Conservation (phyloP, 192 early-diverging fungal species). For the Rhizophagus clarus region DNA sequence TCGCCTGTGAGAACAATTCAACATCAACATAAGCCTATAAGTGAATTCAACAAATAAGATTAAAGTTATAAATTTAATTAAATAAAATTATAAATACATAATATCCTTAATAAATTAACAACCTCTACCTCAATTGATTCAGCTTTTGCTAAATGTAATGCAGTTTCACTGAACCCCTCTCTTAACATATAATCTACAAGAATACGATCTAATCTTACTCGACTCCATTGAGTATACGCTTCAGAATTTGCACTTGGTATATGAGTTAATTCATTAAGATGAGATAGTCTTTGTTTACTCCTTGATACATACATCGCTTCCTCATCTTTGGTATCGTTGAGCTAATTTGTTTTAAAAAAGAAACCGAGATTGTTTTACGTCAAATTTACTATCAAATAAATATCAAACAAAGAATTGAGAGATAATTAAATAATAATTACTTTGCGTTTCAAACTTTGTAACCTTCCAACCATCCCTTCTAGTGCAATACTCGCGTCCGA, state of each 20-base stretch:
- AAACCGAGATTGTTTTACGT: not conserved
- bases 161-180: constrained; percentile 78
- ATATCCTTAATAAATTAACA: not conserved
- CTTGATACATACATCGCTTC: constrained; percentile 71
- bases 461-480: constrained; percentile 66
- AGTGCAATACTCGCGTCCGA: constrained; percentile 64
- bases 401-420: not conserved
- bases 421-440: constrained; percentile 37
- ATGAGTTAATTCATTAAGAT: constrained; percentile 71
- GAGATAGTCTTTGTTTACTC: constrained; percentile 70
- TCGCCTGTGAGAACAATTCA: constrained; percentile 84
- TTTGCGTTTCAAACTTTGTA: constrained; percentile 78
- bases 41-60: not conserved
- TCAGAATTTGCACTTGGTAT: constrained; percentile 67
- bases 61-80: not conserved
- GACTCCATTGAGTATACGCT: constrained; percentile 85
- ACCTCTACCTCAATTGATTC: constrained; percentile 63
- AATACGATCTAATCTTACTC: constrained; percentile 82
- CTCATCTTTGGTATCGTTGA: constrained; percentile 75
- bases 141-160: constrained; percentile 64
- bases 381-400: not conserved
- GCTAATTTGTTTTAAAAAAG: constrained; percentile 39
- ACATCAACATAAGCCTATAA: constrained; percentile 83
- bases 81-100: not conserved
- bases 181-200: constrained; percentile 96